Percentiles rank a stretch among this genome's conserved stretches.
Evolutionary conservation across 179 eudicot species (phyloP).

Genomic region (Nepenthes alata): DNA sequence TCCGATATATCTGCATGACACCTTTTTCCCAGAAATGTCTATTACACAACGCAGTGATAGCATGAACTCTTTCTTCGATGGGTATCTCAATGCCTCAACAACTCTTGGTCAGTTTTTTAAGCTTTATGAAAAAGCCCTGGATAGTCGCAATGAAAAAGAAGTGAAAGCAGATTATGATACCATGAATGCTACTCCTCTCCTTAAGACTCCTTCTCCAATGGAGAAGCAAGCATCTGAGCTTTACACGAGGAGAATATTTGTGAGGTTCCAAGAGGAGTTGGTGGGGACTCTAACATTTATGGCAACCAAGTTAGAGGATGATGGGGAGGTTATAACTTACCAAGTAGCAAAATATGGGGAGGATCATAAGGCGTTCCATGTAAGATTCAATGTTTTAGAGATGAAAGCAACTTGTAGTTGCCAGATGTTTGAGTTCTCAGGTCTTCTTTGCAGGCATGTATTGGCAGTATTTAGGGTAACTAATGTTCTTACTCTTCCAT

Average conservation of each 20-base stretch:
- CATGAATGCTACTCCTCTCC: conserved; percentile 31
- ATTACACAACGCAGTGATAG: conserved; percentile 48
- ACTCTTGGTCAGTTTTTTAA: conserved; percentile 38
- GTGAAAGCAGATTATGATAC: conserved; percentile 61
- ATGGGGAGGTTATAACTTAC: conserved; percentile 31
- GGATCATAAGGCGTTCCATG: conserved; percentile 40
- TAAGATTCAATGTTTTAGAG: conserved; percentile 37
- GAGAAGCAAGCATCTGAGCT: conserved; percentile 57
- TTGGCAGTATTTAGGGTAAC: conserved; percentile 52
- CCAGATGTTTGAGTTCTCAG: conserved; percentile 72
- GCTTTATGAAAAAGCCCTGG: conserved; percentile 50
- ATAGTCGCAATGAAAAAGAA: conserved; percentile 57
- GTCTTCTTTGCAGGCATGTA: conserved; percentile 62
- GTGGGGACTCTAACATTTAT: conserved; percentile 50
- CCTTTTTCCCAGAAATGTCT: conserved; percentile 59
- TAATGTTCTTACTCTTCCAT: conserved; percentile 52
- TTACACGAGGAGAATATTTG: conserved; percentile 47
- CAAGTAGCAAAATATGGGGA: conserved; percentile 58
- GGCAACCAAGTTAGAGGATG: conserved; percentile 46
- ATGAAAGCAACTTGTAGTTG: conserved; percentile 54
- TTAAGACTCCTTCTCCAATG: conserved; percentile 69
- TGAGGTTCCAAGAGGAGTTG: conserved; percentile 60
- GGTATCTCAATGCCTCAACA: conserved; percentile 58
- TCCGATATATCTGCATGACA: conserved; percentile 45
- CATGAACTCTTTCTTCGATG: conserved; percentile 57